These are phyloP conservation scores for Coprinellus aureogranulatus DNA, from an alignment of 768 basidiomycete genomes.

Conservation along the genomic window DNA sequence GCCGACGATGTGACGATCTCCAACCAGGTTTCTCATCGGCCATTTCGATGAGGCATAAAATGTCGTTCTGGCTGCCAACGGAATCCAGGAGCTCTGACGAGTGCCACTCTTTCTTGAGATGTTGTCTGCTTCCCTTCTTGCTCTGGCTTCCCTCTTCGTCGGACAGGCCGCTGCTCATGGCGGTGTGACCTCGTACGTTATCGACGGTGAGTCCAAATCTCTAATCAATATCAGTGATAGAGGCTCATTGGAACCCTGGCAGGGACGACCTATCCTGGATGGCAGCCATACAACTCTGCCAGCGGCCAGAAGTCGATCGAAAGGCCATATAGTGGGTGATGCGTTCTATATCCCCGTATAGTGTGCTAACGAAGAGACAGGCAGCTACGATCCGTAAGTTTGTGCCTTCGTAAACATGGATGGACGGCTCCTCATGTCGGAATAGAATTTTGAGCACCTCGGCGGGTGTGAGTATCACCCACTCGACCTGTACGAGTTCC, in stretches of 20 bases:
- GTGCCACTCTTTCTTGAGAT: constrained; percentile 10
- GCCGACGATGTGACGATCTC: constrained; percentile 8
- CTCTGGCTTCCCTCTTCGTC: constrained; percentile 27
- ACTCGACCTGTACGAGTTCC: background rate
- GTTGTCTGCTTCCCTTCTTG: constrained; percentile 22
- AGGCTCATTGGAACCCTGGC: background rate
- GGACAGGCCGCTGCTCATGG: constrained; percentile 34
- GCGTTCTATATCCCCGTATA: background rate
- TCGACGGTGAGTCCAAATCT: constrained; percentile 22
- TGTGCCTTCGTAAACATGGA: no score
- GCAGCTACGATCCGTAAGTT: constrained; percentile 27
- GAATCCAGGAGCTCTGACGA: background rate
- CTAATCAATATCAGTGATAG: background rate
- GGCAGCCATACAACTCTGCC: constrained; percentile 36
- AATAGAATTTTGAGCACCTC: no score
- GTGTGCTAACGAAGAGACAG: background rate
- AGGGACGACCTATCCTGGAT: constrained; percentile 32
- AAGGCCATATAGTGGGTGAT: constrained; percentile 29
- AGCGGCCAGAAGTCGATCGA: constrained; percentile 33
- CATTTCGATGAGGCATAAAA: background rate
- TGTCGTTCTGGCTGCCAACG: background rate
- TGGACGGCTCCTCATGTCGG: no score
- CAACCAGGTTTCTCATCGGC: background rate
- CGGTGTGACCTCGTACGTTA: constrained; percentile 35
- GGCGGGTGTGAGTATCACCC: background rate